Base-by-base conservation (phyloP, 768 basidiomycete genomes). In the Coprinopsis sp. region DNA sequence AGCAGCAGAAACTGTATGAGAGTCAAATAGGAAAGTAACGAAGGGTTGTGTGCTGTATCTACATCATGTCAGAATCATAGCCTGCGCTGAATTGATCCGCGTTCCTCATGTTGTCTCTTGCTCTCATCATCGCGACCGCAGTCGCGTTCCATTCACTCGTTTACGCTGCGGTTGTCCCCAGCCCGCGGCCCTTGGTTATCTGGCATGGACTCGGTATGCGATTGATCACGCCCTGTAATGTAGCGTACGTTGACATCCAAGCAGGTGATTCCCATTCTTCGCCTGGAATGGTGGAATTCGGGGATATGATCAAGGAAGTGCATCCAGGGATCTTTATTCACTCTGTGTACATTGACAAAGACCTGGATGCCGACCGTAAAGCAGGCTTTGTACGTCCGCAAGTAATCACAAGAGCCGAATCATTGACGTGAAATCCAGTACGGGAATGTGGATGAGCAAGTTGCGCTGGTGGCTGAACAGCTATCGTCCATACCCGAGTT, bases 241-340 rank as follows among this genome's bases (percentile, higher is more conserved):
- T 10, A 28, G 33, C 13, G 21, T 18, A 4, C 34, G n/a, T 28
- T 33, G 8, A 28, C 30, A 31, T 24, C 45, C 76, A 18, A 31
- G 27, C 52, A 73, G 86, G 89, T n/a, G 91, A 92, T 64, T 78
- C 83, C 2, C 78, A 89, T 54, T 69, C 74, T 39, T 85, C 90
- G 1, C 66, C 79, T 1, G 90, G 87, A 12, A 87, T 92, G 72
- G 63, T 80, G 33, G 68, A 83, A 52, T 86, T 91, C 53, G 70
- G 73, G 45, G 60, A 66, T 12, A 60, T 71, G 40, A 74, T 92
- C 56, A 72, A 79, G 58, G 65, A 74, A 1, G 70, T 84, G 12
- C 78, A 91, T 60, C 81, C 79, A 4, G 84, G 83, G 23, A 84
- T 92, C 34, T 91, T 85, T 58, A 66, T 90, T 12, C 87, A 92